A percentile compares a stretch with the other conserved stretches of the same genome.
Conservation (phyloP, 2,329 filamentous ascomycete species). For the Aspergillus sp. region DNA sequence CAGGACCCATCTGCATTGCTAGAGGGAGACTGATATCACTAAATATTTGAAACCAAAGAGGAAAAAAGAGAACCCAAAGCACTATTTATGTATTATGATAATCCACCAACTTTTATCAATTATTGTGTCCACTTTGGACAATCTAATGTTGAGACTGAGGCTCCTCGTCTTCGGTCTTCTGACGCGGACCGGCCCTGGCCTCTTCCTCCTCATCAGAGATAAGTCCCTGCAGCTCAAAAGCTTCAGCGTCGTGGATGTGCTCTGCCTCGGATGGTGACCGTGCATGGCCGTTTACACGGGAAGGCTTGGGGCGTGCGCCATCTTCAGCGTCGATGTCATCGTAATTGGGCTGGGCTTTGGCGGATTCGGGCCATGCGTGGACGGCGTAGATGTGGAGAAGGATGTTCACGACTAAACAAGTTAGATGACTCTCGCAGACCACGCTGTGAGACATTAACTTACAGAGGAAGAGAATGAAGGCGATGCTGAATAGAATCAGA, state of each 20-base stretch:
- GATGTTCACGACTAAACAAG: constrained; percentile 62
- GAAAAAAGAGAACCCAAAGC: no score
- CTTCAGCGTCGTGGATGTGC: constrained; percentile 71
- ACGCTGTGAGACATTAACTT: constrained; percentile 27
- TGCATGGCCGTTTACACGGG: constrained; percentile 39
- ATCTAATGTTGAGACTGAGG: no score
- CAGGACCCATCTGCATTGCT: no score
- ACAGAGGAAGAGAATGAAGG: constrained; percentile 86
- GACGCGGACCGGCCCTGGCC: constrained; percentile 13
- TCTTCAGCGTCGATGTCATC: constrained; percentile 11
- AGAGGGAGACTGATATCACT: no score
- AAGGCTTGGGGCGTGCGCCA: constrained; percentile 10
- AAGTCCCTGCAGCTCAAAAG: constrained; percentile 87
- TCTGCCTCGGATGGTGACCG: constrained; percentile 31
- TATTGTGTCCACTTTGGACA: not conserved
- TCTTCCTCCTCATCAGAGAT: constrained; percentile 80
- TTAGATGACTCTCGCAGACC: constrained; percentile 3
- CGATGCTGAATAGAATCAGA: constrained; percentile 81
- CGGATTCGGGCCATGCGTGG: constrained; percentile 42
- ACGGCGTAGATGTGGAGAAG: constrained; percentile 78
- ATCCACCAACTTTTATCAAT: not conserved
- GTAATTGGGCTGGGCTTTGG: constrained; percentile 9
- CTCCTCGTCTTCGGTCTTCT: constrained; percentile 28
- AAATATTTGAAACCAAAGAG: no score
- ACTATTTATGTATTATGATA: no score